Base-by-base conservation (phyloP, 2,329 filamentous ascomycete species). In the Aspergillus eucalypticola region DNA sequence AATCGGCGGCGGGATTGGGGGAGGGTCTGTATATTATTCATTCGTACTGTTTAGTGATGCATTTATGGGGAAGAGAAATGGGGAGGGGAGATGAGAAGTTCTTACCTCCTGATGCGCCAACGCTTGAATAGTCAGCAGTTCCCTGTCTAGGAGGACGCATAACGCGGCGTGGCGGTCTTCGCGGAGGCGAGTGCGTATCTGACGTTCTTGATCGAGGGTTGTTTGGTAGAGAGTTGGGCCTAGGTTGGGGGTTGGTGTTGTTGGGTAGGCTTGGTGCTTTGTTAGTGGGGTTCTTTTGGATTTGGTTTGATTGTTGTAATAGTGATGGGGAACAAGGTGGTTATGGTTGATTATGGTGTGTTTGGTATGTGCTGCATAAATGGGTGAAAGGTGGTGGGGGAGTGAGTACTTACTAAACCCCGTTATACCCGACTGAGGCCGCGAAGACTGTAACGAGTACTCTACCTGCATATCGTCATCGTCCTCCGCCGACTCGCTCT, bases 61-160 rank as follows among this genome's bases (percentile, higher is more conserved):
- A 27, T 27, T 1, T 27, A 8, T 25, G 6, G 6, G 7, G 25
- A 25, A 25, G 25, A 25, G 25, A 25, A 6, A 6, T 25, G 7
- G 27, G 10, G 6, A 21, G 39, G 46, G 41, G 19, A n/a, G n/a
- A n/a, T n/a, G 27, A 8, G 17, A 32, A 4, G 7, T 13, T 60
- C 69, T 48, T 63, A 79, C 78, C 65, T 76, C 71, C 19, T 73
- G 69, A 19, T 73, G 75, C 15, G 71, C 73, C 7, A 78, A 57
- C 0, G 77, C 76, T 60, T 80, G 77, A 3, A 75, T 70, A 8
- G 76, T 73, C 2, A 80, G 64, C 3, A 80, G 54, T 58, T 79
- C 76, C n/a, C 68, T 65, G 58, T 79, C 74, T 48, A 69, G 68
- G 5, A 79, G 61, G 8, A 79, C 71, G n/a, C 69, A 72, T 13